Evolutionary conservation across 495 filamentous ascomycete genomes (phyloP).

Genomic region (Filosporella fistucella): DNA sequence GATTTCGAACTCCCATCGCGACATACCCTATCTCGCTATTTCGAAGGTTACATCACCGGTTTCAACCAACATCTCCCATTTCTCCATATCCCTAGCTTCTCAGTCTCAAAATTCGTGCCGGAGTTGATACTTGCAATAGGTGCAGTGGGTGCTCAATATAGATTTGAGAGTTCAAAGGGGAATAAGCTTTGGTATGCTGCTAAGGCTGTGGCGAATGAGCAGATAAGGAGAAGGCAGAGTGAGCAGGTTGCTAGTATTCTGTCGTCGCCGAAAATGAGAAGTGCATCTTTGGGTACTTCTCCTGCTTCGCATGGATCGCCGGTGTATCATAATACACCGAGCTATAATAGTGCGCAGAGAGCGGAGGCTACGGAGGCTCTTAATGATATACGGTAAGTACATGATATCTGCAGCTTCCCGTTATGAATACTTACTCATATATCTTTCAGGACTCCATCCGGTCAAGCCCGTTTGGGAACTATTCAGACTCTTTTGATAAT

Average conservation of each 20-base stretch:
- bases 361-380: neutral
- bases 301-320: neutral
- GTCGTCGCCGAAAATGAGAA: neutral
- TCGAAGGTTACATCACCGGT: constrained; percentile 63
- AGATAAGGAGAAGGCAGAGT: constrained; percentile 47
- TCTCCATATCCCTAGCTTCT: constrained; percentile 60
- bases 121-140: constrained; percentile 61
- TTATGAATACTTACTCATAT: neutral
- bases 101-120: constrained; percentile 45
- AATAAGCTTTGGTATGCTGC: constrained; percentile 69
- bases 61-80: constrained; percentile 68
- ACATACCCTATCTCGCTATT: constrained; percentile 58
- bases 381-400: constrained; percentile 4
- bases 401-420: neutral
- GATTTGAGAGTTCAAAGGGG: constrained; percentile 62
- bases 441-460: neutral
- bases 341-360: neutral
- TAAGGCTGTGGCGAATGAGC: constrained; percentile 46
- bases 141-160: constrained; percentile 63
- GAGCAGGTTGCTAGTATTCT: constrained; percentile 32
- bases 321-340: neutral
- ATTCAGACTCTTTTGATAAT: constrained; percentile 52
- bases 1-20: constrained; percentile 62
- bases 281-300: neutral
- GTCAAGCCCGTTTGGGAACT: constrained; percentile 49